Base-by-base conservation (phyloP, 306 rosid species). In the Ammopiptanthus mongolicus region DNA sequence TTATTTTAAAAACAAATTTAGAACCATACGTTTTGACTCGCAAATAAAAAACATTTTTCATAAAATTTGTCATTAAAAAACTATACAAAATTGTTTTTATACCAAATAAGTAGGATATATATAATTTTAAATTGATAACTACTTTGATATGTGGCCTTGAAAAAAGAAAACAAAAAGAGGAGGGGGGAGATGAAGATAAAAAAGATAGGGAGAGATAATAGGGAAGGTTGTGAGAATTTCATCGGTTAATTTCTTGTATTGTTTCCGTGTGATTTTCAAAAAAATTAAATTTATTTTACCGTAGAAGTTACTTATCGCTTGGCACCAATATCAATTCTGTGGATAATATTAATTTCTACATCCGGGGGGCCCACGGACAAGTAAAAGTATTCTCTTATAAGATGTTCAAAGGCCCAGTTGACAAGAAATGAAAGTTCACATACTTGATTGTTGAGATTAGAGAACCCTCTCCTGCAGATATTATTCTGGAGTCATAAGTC, bases 281-380 rank as follows among this genome's bases (percentile, higher is more conserved):
- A n/a, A n/a, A n/a, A 12, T 46, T 37, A 56, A 14, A 19, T 73
- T 56, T n/a, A 42, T 17, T 55, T 48, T 47, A 22, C 66, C 55
- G 14, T 65, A 75, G 64, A 60, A 58, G 66, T 9, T 75, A 29
- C 44, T 68, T 76, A 17, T 67, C 72, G 22, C 71, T 56, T 46
- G 50, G 37, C 56, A 18, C 59, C 29, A 34, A 42, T 66, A 48
- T 60, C 51, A 47, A 10, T 44, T 37, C 17, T 69, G 18, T 46
- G 46, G 59, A 71, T 23, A 58, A 44, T 67, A 28, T 95, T 14
- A 92, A 90, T 62, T 95, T 95, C 81, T 86, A 84, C 73, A 80
- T 95, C 23, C 97, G 99, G 3, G 99, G 96, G 5, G 93, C 97
- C 0, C 87, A 95, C 47, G 99, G 99, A 74, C 88, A 82, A 65